Evolutionary conservation across 441 rosid species (phyloP).

Genomic region (Heliophila coronopifolia): DNA sequence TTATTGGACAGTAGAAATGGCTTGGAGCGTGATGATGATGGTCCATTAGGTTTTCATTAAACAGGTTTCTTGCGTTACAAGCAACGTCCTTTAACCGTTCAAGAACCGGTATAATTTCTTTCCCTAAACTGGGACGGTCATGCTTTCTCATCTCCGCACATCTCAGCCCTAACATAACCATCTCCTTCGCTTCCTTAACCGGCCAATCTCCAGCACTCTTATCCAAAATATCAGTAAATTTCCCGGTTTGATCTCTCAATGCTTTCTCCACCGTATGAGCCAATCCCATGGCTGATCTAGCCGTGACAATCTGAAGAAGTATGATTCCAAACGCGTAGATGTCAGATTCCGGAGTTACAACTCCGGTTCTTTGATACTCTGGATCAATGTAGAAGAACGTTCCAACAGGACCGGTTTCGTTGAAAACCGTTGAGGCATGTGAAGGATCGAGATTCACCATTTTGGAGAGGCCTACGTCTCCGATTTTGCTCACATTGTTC

Average conservation of each 20-base stretch:
- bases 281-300: constrained; percentile 67
- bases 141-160: constrained; percentile 68
- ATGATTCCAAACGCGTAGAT: constrained; percentile 80
- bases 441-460: constrained; percentile 47
- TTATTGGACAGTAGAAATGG: constrained; percentile 44
- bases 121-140: constrained; percentile 73
- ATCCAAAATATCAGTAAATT: constrained; percentile 50
- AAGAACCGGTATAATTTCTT: constrained; percentile 59
- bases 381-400: constrained; percentile 86
- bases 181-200: constrained; percentile 49
- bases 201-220: constrained; percentile 82
- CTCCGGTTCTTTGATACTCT: constrained; percentile 80
- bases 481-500: constrained; percentile 75
- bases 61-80: constrained; percentile 29
- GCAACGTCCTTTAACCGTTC: constrained; percentile 61
- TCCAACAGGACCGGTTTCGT: constrained; percentile 72
- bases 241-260: constrained; percentile 38
- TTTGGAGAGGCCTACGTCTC: constrained; percentile 85
- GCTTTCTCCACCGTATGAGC: constrained; percentile 66
- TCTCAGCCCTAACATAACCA: constrained; percentile 57
- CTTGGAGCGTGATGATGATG: constrained; percentile 38
- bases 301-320: constrained; percentile 70
- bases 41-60: constrained; percentile 12
- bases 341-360: constrained; percentile 71
- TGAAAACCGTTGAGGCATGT: constrained; percentile 33